Percentiles rank a stretch among this genome's conserved stretches.
phyloP scores from a whole-genome alignment of 2,329 filamentous ascomycete species.

The Fusarium austroafricanum region DNA sequence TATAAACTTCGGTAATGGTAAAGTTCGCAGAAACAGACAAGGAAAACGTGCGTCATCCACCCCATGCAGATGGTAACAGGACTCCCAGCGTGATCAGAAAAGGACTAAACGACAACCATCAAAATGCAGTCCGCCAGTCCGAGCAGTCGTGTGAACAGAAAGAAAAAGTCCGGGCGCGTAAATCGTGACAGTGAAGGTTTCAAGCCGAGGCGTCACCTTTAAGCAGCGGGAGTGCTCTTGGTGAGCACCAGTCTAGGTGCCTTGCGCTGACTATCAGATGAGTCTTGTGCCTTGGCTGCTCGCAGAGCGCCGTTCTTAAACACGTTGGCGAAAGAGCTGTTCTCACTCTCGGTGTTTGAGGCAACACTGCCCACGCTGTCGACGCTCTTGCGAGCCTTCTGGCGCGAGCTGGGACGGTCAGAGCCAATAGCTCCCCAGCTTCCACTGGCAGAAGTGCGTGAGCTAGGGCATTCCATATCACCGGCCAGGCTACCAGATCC shows the following conservation, averaged over 20 bases:
- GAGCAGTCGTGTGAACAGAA: slow-evolving; percentile 54
- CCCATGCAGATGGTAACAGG: slow-evolving; percentile 42
- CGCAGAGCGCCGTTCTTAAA: slow-evolving; percentile 70
- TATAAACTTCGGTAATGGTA: slow-evolving; percentile 50
- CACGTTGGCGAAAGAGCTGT: slow-evolving; percentile 72
- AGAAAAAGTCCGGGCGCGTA: slow-evolving; percentile 52
- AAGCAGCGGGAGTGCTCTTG: slow-evolving; percentile 57
- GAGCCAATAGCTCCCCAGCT: slow-evolving; percentile 85
- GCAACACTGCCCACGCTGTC: slow-evolving; percentile 74
- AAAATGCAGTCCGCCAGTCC: slow-evolving; percentile 51
- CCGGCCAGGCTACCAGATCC: slow-evolving; percentile 84
- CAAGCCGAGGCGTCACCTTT: slow-evolving; percentile 40
- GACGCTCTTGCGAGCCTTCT: slow-evolving; percentile 72
- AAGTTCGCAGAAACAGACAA: slow-evolving; percentile 35
- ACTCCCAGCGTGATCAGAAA: slow-evolving; percentile 43
- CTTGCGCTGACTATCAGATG: slow-evolving; percentile 75
- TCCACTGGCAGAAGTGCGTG: slow-evolving; percentile 79
- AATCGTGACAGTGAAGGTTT: slow-evolving; percentile 50
- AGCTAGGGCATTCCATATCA: slow-evolving; percentile 76
- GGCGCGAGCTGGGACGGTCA: slow-evolving; percentile 78
- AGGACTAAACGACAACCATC: slow-evolving; percentile 45
- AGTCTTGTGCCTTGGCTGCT: slow-evolving; percentile 65
- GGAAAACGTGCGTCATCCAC: slow-evolving; percentile 41
- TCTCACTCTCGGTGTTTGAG: slow-evolving; percentile 60
- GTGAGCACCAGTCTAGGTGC: slow-evolving; percentile 88